Evolutionary conservation across 148 eudicot species (phyloP), one percentile per base, ranked within the genome.

Genomic region (Rhododendron ferrugineum): DNA sequence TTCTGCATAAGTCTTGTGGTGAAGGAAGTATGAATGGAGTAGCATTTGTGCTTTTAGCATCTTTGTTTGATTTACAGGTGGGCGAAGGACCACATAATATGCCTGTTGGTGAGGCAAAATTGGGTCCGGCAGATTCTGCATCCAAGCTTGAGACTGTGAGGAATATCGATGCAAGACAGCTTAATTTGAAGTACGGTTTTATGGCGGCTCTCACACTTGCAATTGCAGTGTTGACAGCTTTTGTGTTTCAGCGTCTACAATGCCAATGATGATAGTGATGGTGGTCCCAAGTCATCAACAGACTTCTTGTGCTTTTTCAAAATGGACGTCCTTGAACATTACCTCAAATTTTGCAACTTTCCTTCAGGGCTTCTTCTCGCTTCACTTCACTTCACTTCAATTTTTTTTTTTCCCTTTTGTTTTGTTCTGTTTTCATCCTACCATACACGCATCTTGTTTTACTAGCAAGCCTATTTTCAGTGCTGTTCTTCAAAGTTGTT

Each of bases 151-250:
- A 93, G 80, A 86, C 89, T 15, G 94, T 88, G 73, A 89, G 94
- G 90, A 88, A 92, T 40, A 92, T 97, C 58, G 96, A 93, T 90
- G 92, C 95, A 62, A 89, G 94, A 78, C 94, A 91, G 77, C 92
- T 96, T 23, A 89, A 83, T 7, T 77, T 83, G 80, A 93, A 87
- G 82, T 84, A 90, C 76, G 62, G 89, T 64, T 78, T 94, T 46
- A 22, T 88, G 49, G 90, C 90, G 72, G 79, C 89, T 84, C 74
- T 96, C 72, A 82, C 85, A 73, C 80, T 89, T 36, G 81, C 86
- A 22, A 66, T 90, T 26, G 89, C 96, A 50, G 85, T 86, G 42
- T 20, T 91, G 73, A 91, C 85, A 68, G 87, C 90, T 5, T 85
- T 88, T 83, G 84, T 84, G 76, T 32, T 95, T 74, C 87, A 81